phyloP scores from a whole-genome alignment of 225 moss, liverwort and hornwort species.

The Physcomitrellopsis africana region DNA sequence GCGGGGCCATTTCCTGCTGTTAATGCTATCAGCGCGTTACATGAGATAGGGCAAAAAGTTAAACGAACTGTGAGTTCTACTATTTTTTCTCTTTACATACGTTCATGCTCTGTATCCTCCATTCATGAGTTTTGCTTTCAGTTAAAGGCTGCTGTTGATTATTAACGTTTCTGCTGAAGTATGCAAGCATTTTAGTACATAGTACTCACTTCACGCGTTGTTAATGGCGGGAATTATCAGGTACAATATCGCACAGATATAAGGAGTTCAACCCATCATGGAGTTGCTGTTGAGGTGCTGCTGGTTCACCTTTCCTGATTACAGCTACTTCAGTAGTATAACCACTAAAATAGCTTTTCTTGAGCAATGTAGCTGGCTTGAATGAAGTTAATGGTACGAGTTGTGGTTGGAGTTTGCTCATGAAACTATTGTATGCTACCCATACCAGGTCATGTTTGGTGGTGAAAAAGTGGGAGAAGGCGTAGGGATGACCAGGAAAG shows the following conservation, averaged over 20 bases:
- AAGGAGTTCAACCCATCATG: constrained; percentile 56
- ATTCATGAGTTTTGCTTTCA: neutral
- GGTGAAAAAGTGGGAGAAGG: constrained; percentile 92
- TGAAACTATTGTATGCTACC: neutral
- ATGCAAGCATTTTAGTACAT: constrained; percentile 24
- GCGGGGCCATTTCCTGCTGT: constrained; percentile 32
- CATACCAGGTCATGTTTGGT: constrained; percentile 75
- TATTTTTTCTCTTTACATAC: neutral
- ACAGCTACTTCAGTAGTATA: neutral
- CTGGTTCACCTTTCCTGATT: constrained; percentile 11
- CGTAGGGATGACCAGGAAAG: constrained; percentile 81
- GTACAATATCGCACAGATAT: constrained; percentile 64
- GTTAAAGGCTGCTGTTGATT: neutral
- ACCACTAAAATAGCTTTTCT: neutral
- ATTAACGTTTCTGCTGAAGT: constrained; percentile 7
- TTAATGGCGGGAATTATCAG: constrained; percentile 40
- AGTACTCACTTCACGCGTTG: neutral
- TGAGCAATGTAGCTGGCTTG: constrained; percentile 12
- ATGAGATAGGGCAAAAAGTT: constrained; percentile 62
- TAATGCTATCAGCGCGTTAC: constrained; percentile 59
- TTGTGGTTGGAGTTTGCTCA: no score
- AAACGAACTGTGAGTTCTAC: constrained; percentile 56
- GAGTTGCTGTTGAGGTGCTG: constrained; percentile 56
- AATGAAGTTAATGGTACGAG: neutral
- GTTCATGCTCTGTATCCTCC: no score